A percentile compares a stretch with the other conserved stretches of the same genome.
Evolutionary conservation across 1,139 yeast species (phyloP).

Genomic region (Pichia sp.): DNA sequence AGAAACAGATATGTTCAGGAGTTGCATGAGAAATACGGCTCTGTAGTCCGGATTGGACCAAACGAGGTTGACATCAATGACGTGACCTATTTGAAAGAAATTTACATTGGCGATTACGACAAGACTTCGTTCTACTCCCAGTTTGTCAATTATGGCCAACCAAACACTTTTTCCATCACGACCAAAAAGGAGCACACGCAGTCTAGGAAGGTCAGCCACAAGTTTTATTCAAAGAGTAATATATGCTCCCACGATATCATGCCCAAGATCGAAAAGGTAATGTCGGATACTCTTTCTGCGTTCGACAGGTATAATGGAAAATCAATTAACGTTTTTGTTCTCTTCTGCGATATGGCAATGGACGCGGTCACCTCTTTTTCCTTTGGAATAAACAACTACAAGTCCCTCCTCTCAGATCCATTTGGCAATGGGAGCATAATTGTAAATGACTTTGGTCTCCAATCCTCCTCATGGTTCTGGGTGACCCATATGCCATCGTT

Average conservation of each 20-base stretch:
- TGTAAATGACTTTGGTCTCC: slow-evolving; percentile 47
- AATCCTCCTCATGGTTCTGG: slow-evolving; percentile 67
- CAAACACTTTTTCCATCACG: slow-evolving; percentile 56
- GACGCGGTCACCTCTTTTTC: slow-evolving; percentile 63
- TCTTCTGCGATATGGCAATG: slow-evolving; percentile 70
- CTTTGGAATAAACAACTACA: slow-evolving; percentile 46
- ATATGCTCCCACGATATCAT: slow-evolving; percentile 32
- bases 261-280: slow-evolving; percentile 32
- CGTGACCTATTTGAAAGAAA: slow-evolving; percentile 47
- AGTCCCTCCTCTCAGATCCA: slow-evolving; percentile 28
- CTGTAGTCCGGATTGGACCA: slow-evolving; percentile 59
- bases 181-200: slow-evolving; percentile 46
- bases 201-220: slow-evolving; percentile 45
- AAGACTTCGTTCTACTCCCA: slow-evolving; percentile 59
- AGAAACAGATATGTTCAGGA: slow-evolving; percentile 49
- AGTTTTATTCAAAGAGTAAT: slow-evolving; percentile 47
- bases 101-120: slow-evolving; percentile 57
- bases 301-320: slow-evolving; percentile 23
- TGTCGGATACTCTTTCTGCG: slow-evolving; percentile 26
- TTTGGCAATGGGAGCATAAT: slow-evolving; percentile 37
- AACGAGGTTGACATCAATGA: slow-evolving; percentile 58
- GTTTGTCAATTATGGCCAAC: slow-evolving; percentile 54
- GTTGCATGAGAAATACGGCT: slow-evolving; percentile 55
- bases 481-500: slow-evolving; percentile 57
- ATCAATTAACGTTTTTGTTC: slow-evolving; percentile 51